These are phyloP conservation scores for Annulohypoxylon maeteangense DNA, from an alignment of 495 filamentous ascomycete species.

Conservation along the genomic window DNA sequence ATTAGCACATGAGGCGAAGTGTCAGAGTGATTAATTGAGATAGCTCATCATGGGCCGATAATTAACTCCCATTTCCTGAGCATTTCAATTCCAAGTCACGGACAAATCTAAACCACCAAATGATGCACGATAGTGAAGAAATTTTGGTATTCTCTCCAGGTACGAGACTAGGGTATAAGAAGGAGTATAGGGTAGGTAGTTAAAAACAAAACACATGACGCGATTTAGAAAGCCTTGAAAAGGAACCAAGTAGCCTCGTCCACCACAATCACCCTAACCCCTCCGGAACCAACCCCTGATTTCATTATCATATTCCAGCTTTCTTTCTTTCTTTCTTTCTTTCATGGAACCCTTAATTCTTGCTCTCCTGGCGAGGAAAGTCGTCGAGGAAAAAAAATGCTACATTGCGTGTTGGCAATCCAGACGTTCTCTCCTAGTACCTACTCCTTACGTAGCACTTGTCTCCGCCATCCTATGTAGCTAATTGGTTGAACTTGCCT, in stretches of 20 bases:
- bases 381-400: neutral
- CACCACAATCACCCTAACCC: neutral
- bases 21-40: neutral
- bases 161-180: constrained; percentile 38
- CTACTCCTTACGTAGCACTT: neutral
- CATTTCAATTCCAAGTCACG: neutral
- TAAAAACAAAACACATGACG: neutral
- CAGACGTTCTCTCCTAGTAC: neutral
- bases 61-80: neutral
- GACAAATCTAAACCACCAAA: neutral
- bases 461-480: neutral
- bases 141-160: constrained; percentile 14
- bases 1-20: too few species aligned
- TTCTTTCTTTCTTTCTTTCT: too few species aligned
- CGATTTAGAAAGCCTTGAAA: neutral
- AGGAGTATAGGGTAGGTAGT: constrained; percentile 5
- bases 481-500: neutral
- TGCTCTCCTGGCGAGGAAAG: neutral
- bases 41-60: neutral
- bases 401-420: neutral
- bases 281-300: neutral
- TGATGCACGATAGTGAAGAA: neutral
- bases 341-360: neutral
- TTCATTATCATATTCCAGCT: constrained; percentile 31
- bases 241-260: constrained; percentile 13